These are phyloP conservation scores for Alternaria brassicae DNA, from an alignment of 2,329 filamentous ascomycete species.

Conservation along the genomic window DNA sequence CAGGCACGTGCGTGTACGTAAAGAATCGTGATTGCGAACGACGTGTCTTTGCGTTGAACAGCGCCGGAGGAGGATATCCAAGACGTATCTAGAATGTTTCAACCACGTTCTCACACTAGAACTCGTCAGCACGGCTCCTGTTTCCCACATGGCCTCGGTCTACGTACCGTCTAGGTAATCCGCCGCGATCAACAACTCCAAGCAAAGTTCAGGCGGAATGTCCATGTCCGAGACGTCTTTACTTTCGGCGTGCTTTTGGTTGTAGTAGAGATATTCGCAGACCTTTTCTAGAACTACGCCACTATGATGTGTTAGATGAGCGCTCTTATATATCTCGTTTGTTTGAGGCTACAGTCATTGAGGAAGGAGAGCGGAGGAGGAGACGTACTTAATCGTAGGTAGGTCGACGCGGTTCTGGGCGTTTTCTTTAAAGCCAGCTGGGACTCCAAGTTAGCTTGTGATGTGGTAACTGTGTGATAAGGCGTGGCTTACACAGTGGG, in stretches of 20 bases:
- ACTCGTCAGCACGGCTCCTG: neutral
- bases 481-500: slow-evolving; percentile 62
- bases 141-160: accelerated
- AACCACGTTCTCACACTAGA: neutral
- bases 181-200: slow-evolving; percentile 78
- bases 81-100: neutral
- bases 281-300: slow-evolving; percentile 79
- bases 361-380: neutral
- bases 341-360: neutral
- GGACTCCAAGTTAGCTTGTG: slow-evolving; percentile 7
- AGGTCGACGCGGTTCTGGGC: slow-evolving; percentile 70
- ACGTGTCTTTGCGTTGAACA: neutral
- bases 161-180: slow-evolving; percentile 67
- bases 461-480: neutral
- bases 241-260: slow-evolving; percentile 73
- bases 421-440: slow-evolving; percentile 71
- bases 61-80: too few relatives aligned
- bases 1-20: neutral
- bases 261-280: slow-evolving; percentile 84
- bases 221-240: slow-evolving; percentile 82
- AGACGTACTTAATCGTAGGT: slow-evolving; percentile 73
- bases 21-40: neutral
- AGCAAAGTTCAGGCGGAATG: slow-evolving; percentile 77
- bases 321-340: neutral
- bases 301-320: slow-evolving; percentile 53